These are phyloP conservation scores for Alnus glutinosa DNA, from an alignment of 306 rosid genomes.

Conservation along the genomic window DNA sequence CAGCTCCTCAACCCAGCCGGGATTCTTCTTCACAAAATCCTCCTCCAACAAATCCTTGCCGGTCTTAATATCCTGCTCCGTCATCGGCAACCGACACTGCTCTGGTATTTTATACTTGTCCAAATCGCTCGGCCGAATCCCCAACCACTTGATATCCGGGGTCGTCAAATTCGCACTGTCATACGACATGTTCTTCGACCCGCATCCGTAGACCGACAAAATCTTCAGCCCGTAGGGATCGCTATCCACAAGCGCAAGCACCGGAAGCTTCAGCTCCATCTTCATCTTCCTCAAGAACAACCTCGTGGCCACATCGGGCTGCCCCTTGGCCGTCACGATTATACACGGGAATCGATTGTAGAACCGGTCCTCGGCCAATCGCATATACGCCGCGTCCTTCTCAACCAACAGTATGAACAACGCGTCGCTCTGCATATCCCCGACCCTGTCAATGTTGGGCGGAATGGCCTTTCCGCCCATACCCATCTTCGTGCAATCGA, in stretches of 20 bases:
- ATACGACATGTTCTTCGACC: constrained; percentile 92
- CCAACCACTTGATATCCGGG: constrained; percentile 94
- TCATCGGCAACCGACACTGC: constrained; percentile 90
- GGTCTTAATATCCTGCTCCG: constrained; percentile 95
- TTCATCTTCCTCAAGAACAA: constrained; percentile 89
- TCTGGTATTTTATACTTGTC: constrained; percentile 93
- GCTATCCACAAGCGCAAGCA: constrained; percentile 88
- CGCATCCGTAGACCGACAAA: constrained; percentile 85
- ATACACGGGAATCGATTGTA: constrained; percentile 86
- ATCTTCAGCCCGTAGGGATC: constrained; percentile 92
- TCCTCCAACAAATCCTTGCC: constrained; percentile 93
- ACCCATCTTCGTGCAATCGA: constrained; percentile 96
- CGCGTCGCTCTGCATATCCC: constrained; percentile 94
- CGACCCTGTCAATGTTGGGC: constrained; percentile 83
- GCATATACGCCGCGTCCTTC: constrained; percentile 90
- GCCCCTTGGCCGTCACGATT: constrained; percentile 79
- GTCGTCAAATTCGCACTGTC: constrained; percentile 91
- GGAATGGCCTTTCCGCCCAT: constrained; percentile 96
- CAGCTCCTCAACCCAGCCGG: constrained; percentile 93
- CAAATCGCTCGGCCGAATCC: constrained; percentile 87
- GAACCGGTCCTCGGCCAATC: constrained; percentile 89
- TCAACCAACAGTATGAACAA: constrained; percentile 81
- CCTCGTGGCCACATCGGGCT: constrained; percentile 90
- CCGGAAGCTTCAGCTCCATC: constrained; percentile 80
- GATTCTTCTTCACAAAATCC: constrained; percentile 94